Evolutionary conservation across 306 rosid species (phyloP), one percentile per base, ranked within the genome.

Genomic region (Medicago arabica): DNA sequence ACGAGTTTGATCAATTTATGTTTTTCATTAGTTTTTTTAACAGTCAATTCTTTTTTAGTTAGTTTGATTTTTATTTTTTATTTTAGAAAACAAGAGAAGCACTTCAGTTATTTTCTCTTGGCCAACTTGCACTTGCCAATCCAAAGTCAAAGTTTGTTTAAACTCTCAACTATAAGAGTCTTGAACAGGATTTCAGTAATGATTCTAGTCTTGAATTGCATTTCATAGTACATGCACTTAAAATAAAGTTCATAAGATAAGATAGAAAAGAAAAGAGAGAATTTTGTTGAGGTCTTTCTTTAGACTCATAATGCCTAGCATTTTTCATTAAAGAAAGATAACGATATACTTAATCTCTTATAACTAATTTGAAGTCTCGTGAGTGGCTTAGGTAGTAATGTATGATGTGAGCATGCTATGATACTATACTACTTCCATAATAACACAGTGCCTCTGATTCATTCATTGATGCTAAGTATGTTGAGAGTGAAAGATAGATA

Each of bases 401-500:
- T 12, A 44, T 67, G 75, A 55, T 44, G 75, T 44, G 74, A 65
- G 74, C 61, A n/a, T 55, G 53, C 43, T 21, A 44, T 44, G 53
- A 18, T 36, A 11, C 2, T 55, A 53, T 8, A 18, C 34, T 43
- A 15, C 15, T 4, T 14, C 6, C 39, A 21, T 21, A 8, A 21
- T 21, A 8, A 58, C 38, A 58, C 40, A 19, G 44, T 51, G 61
- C 50, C 78, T 65, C 34, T 55, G 62, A 62, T 75, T 60, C 74
- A 62, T 69, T 60, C 63, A 71, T 57, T 71, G 78, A 41, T 60
- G 67, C 71, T 7, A 62, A 36, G 62, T 13, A 69, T 50, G 10
- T 62, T 79, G 83, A 80, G 39, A 69, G 69, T 41, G 82, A 84
- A 53, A 66, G 82, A 80, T 9, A 53, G 12, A 17, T 14, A 44